Conservation (phyloP, 2,329 filamentous ascomycete species). For the Colletotrichum viniferum region DNA sequence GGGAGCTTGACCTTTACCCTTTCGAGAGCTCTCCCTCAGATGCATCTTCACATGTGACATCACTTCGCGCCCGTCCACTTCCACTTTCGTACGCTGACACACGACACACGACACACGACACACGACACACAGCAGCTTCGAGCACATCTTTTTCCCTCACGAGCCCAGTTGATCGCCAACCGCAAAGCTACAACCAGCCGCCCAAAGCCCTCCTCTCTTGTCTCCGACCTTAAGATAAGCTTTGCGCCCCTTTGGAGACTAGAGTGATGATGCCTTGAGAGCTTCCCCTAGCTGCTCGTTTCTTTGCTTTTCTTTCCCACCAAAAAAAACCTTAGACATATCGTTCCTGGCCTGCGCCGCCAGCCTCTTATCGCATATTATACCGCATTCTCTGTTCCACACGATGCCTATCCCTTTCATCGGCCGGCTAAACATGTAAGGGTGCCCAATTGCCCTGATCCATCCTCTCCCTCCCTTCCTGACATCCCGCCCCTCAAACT, state of each 20-base stretch:
- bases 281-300: not conserved
- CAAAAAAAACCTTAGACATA: constrained; percentile 4
- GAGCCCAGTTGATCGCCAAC: not conserved
- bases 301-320: constrained; percentile 2
- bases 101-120: not conserved
- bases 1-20: not conserved
- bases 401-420: constrained; percentile 58
- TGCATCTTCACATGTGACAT: constrained; percentile 23
- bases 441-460: constrained; percentile 16
- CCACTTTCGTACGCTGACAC: constrained; percentile 12
- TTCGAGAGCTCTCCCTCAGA: constrained; percentile 8
- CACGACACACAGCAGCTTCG: not conserved
- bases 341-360: constrained; percentile 11
- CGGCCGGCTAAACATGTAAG: constrained; percentile 57
- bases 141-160: not conserved
- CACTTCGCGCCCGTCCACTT: constrained; percentile 14
- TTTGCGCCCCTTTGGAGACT: not conserved
- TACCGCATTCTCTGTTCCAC: not conserved
- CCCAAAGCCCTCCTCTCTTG: not conserved
- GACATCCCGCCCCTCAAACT: not conserved
- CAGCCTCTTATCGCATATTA: not conserved
- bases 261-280: constrained; percentile 8
- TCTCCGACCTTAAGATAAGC: constrained; percentile 4
- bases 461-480: not conserved
- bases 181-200: not conserved